Conservation (phyloP, 805 yeast species). For the Phaffomyces thermotolerans region DNA sequence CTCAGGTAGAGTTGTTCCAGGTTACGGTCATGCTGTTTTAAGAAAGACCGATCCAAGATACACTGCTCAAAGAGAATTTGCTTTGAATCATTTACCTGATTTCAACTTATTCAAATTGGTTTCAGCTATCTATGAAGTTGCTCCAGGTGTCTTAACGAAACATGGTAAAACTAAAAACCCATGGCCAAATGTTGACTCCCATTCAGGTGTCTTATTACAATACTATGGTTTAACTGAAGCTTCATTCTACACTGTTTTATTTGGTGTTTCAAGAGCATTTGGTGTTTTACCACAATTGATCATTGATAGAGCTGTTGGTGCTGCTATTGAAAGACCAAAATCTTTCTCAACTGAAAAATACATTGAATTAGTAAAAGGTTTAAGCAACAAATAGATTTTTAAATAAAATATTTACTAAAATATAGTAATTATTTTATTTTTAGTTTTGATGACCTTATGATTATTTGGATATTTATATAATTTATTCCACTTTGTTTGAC, state of each 20-base stretch:
- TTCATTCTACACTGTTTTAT: slow-evolving; percentile 77
- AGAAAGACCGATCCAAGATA: slow-evolving; percentile 88
- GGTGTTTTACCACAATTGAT: slow-evolving; percentile 84
- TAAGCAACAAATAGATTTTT: slow-evolving; percentile 20
- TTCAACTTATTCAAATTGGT: slow-evolving; percentile 75
- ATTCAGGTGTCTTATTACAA: slow-evolving; percentile 78
- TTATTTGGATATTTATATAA: slow-evolving; percentile 5
- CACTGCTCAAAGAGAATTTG: slow-evolving; percentile 81
- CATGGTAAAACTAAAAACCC: slow-evolving; percentile 92
- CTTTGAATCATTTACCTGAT: slow-evolving; percentile 67
- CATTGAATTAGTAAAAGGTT: slow-evolving; percentile 63
- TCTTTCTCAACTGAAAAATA: slow-evolving; percentile 92
- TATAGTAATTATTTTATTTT: not conserved
- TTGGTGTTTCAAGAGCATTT: slow-evolving; percentile 81
- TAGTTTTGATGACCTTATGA: slow-evolving; percentile 11
- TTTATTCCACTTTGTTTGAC: slow-evolving; percentile 3
- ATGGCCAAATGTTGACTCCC: slow-evolving; percentile 89
- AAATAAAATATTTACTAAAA: not conserved
- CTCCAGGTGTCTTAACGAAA: slow-evolving; percentile 71
- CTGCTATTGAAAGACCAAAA: slow-evolving; percentile 84
- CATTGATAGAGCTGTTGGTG: slow-evolving; percentile 76
- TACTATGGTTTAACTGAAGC: slow-evolving; percentile 80
- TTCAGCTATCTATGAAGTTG: slow-evolving; percentile 70
- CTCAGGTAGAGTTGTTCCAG: slow-evolving; percentile 81
- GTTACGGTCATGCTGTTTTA: slow-evolving; percentile 83